A percentile compares a stretch with the other conserved stretches of the same genome.
Evolutionary conservation across 2,329 filamentous ascomycete genomes (phyloP).

Genomic region (Talaromyces amestolkiae): DNA sequence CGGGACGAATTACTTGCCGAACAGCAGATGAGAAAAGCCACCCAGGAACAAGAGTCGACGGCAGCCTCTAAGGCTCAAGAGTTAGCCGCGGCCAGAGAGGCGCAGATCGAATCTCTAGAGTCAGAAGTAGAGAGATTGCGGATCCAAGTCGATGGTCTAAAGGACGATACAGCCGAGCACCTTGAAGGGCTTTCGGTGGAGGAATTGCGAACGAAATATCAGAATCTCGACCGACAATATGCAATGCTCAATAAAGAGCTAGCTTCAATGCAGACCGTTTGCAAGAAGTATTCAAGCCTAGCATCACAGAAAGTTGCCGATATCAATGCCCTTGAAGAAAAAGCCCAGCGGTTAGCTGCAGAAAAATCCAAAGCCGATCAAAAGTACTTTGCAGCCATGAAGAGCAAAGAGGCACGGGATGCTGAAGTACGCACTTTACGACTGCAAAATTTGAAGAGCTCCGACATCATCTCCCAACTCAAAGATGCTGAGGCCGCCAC

Average conservation of each 20-base stretch:
- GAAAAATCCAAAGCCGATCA: slow-evolving; percentile 97
- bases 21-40: slow-evolving; percentile 72
- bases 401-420: slow-evolving; percentile 82
- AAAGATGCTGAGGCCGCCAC: slow-evolving; percentile 85
- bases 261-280: slow-evolving; percentile 83
- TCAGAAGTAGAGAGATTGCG: slow-evolving; percentile 73
- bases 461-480: slow-evolving; percentile 86
- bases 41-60: slow-evolving; percentile 70
- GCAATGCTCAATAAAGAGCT: slow-evolving; percentile 82
- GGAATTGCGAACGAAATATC: slow-evolving; percentile 70
- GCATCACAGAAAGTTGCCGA: slow-evolving; percentile 86
- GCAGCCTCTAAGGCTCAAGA: slow-evolving; percentile 75
- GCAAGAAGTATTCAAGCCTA: slow-evolving; percentile 80
- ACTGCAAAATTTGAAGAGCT: slow-evolving; percentile 81
- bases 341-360: slow-evolving; percentile 67
- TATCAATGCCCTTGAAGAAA: slow-evolving; percentile 72
- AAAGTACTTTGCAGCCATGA: slow-evolving; percentile 95
- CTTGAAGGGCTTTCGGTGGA: slow-evolving; percentile 64
- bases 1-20: slow-evolving; percentile 86
- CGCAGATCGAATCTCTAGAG: slow-evolving; percentile 77
- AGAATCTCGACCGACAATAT: slow-evolving; percentile 75
- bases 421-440: slow-evolving; percentile 76
- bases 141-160: slow-evolving; percentile 53
- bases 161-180: slow-evolving; percentile 36
- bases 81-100: slow-evolving; percentile 72